Conservation (phyloP, 345 rosid genomes). For the Reutealis trisperma region DNA sequence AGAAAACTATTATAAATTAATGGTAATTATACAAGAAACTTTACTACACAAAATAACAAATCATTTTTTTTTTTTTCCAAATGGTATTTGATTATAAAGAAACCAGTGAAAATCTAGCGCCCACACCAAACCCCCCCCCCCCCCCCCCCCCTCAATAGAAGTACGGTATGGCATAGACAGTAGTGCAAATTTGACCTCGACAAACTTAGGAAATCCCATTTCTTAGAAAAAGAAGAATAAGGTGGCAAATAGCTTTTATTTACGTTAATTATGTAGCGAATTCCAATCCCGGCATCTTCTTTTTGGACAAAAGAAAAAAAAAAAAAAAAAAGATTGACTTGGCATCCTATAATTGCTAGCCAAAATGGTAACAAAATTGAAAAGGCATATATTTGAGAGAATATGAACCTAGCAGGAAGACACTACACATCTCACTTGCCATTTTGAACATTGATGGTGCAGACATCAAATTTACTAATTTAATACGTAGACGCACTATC, state of each 20-base stretch:
- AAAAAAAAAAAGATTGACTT: not conserved
- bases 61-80: not conserved
- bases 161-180: not conserved
- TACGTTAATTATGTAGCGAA: not conserved
- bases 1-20: not conserved
- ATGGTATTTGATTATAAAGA: not conserved
- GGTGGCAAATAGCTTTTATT: not conserved
- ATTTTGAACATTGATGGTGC: not conserved
- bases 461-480: not conserved
- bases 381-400: not conserved
- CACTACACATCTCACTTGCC: not conserved
- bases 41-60: not conserved
- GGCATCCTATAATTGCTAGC: not conserved
- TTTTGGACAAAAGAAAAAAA: not conserved
- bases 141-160: no score
- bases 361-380: not conserved
- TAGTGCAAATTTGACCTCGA: constrained; percentile 31
- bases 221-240: not conserved
- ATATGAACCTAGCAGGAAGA: not conserved
- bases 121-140: no score
- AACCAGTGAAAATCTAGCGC: not conserved
- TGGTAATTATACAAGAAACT: not conserved
- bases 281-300: constrained; percentile 1
- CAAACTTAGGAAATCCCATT: not conserved
- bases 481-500: not conserved